phyloP scores from a whole-genome alignment of 495 filamentous ascomycete genomes.

The Rhizodiscina lignyota region DNA sequence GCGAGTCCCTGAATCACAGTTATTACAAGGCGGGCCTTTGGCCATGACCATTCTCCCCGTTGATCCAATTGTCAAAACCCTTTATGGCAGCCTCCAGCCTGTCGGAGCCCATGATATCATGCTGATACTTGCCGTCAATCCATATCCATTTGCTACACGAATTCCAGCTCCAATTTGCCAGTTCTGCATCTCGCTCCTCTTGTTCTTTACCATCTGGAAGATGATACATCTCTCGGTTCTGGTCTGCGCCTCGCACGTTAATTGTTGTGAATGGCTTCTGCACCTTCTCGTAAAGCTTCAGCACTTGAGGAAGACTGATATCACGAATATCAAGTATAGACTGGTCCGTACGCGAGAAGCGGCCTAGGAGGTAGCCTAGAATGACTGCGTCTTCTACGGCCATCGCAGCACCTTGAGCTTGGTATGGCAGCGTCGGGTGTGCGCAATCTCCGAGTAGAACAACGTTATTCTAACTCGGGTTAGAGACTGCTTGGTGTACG shows the following conservation, averaged over 20 bases:
- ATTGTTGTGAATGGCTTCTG: conserved; percentile 42
- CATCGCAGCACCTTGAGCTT: conserved; percentile 4
- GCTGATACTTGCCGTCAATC: no score
- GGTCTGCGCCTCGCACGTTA: conserved; percentile 35
- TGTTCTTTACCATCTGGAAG: conserved; percentile 39
- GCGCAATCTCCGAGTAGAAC: conserved; percentile 6
- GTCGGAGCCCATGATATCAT: no score
- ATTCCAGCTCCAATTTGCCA: no score
- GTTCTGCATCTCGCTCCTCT: conserved; percentile 34
- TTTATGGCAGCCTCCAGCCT: no score
- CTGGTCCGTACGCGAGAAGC: no score
- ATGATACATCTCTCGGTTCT: conserved; percentile 42
- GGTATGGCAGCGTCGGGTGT: conserved; percentile 4
- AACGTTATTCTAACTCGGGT: conserved; percentile 4
- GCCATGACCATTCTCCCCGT: no score
- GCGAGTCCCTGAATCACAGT: no score
- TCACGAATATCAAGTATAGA: no score
- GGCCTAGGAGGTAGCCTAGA: no score
- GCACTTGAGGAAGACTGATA: conserved; percentile 13
- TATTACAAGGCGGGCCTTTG: no score
- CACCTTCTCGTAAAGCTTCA: conserved; percentile 40
- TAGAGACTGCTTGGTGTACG: conserved; percentile 2
- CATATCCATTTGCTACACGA: no score
- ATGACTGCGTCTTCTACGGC: conserved; percentile 2
- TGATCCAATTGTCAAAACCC: no score